These are phyloP conservation scores for Silene coronaria DNA, from an alignment of 179 eudicot genomes.

Conservation along the genomic window DNA sequence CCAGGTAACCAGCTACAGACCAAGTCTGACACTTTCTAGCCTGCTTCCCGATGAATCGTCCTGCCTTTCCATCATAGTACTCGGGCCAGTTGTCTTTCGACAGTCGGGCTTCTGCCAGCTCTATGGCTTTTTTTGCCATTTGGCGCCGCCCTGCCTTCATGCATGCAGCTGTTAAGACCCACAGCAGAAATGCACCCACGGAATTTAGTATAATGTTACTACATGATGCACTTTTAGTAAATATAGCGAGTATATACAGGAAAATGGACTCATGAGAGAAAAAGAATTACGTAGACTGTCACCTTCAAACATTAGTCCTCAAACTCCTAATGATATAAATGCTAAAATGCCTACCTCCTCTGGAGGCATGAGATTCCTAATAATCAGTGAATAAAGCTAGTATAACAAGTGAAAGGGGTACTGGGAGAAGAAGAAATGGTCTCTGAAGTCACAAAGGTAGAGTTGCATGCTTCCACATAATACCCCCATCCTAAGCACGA, in stretches of 20 bases:
- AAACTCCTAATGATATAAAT: too few relatives aligned
- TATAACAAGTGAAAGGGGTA: too few relatives aligned
- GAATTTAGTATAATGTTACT: neutral
- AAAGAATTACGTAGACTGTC: too few relatives aligned
- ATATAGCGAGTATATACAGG: neutral
- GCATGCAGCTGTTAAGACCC: conserved; percentile 83
- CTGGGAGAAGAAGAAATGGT: too few relatives aligned
- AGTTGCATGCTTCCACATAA: too few relatives aligned
- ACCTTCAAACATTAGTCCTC: too few relatives aligned
- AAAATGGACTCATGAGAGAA: too few relatives aligned
- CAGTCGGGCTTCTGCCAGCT: conserved; percentile 52
- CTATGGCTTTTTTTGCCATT: conserved; percentile 69
- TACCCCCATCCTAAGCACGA: too few relatives aligned
- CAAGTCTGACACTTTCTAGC: conserved; percentile 69
- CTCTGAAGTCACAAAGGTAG: too few relatives aligned
- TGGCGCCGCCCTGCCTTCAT: conserved; percentile 63
- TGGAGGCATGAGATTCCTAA: too few relatives aligned
- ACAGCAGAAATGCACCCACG: conserved; percentile 57
- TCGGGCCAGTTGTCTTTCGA: conserved; percentile 67
- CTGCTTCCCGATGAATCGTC: conserved; percentile 64
- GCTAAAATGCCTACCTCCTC: too few relatives aligned
- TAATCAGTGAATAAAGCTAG: too few relatives aligned
- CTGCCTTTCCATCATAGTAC: conserved; percentile 68
- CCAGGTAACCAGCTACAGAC: conserved; percentile 75
- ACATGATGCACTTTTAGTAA: neutral